Conservation (phyloP, 2,329 filamentous ascomycete genomes). For the Aspergillus ochraceoroseus region DNA sequence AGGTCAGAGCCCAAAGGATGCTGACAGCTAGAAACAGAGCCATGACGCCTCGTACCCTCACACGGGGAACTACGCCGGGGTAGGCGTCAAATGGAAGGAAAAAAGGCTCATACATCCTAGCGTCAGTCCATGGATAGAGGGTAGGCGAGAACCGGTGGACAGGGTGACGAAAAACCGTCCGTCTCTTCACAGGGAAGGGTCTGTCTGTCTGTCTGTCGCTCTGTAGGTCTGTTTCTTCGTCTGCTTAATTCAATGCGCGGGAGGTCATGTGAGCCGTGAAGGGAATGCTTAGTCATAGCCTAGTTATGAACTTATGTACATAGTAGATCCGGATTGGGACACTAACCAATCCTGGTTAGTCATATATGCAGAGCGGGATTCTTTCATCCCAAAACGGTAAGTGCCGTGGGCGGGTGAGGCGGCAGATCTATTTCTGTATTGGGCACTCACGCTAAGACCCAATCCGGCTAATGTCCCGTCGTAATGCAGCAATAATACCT, state of each 20-base stretch:
- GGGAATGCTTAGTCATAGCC: too few species aligned
- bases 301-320: too few species aligned
- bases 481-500: conserved; percentile 7
- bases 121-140: conserved; percentile 34
- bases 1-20: conserved; percentile 49
- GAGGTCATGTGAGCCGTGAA: conserved; percentile 15
- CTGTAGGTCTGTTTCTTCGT: too few species aligned
- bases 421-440: conserved; percentile 7
- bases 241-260: conserved; percentile 9
- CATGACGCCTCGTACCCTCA: conserved; percentile 48
- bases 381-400: conserved; percentile 3
- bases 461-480: conserved; percentile 5
- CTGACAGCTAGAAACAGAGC: conserved; percentile 46
- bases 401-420: conserved; percentile 1
- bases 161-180: conserved; percentile 8
- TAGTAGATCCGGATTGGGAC: too few species aligned
- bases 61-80: conserved; percentile 43
- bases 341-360: too few species aligned
- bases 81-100: conserved; percentile 46
- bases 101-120: conserved; percentile 46
- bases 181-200: conserved; percentile 3
- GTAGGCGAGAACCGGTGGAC: conserved; percentile 9
- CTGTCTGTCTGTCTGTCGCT: too few species aligned
- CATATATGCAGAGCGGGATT: too few species aligned
- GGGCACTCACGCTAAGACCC: background rate